Evolutionary conservation across 1,139 yeast genomes (phyloP).

Genomic region (Arxiozyma slooffiae): DNA sequence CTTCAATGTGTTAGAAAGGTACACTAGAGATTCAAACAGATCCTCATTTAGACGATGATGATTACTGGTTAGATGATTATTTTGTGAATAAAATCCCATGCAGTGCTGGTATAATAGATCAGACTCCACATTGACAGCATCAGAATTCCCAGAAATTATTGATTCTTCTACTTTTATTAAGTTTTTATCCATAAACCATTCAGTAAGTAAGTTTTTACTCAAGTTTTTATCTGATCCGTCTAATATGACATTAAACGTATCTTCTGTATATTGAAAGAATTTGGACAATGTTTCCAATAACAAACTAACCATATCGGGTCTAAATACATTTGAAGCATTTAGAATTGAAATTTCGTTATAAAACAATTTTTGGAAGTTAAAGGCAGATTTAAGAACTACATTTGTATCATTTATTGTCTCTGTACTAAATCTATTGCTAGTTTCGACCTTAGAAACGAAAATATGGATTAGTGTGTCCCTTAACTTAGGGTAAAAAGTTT

Average conservation of each 20-base stretch:
- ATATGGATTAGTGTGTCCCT: conserved; percentile 43
- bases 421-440: conserved; percentile 28
- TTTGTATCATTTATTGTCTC: conserved; percentile 25
- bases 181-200: conserved; percentile 37
- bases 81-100: conserved; percentile 16
- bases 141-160: conserved; percentile 16
- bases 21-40: conserved; percentile 40
- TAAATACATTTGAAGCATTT: conserved; percentile 51
- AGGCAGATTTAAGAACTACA: conserved; percentile 40
- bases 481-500: conserved; percentile 55
- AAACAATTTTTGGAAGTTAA: conserved; percentile 46
- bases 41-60: conserved; percentile 22
- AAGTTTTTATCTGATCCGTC: conserved; percentile 16
- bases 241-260: conserved; percentile 23
- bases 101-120: conserved; percentile 30
- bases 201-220: conserved; percentile 31
- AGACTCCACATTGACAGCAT: conserved; percentile 29
- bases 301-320: conserved; percentile 43
- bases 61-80: conserved; percentile 20
- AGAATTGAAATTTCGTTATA: conserved; percentile 43
- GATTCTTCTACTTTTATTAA: conserved; percentile 19
- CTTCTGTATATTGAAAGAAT: conserved; percentile 28
- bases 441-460: conserved; percentile 33
- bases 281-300: conserved; percentile 34
- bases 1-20: conserved; percentile 39